Evolutionary conservation across 108 stramenopile genomes (phyloP), one percentile per base, ranked within the genome.

Genomic region (Aureococcus anophagefferens): DNA sequence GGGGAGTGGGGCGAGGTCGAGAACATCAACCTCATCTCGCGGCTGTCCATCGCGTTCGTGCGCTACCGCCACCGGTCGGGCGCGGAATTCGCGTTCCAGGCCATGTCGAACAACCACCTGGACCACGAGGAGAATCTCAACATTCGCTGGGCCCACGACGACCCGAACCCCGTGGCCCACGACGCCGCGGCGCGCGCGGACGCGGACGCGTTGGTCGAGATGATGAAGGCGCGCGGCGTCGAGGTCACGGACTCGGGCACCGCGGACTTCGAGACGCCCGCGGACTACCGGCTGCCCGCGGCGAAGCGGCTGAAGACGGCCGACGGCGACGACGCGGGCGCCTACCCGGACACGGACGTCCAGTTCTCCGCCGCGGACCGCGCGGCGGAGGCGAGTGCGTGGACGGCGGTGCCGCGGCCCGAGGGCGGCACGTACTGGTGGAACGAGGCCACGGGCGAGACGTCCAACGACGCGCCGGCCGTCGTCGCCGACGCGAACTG

Each of bases 1-100:
- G 76, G 73, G 0, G 83, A 80, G 80, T 83, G 76, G 76, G 83
- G 83, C 40, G 83, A 83, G 68, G 70, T 83, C 46, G 83, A 83
- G 65, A 25, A 64, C 65, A 68, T 83, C 66, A 83, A 83, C 63
- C 35, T 80, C 33, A 69, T 83, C 66, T 46, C 45, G 1, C 64
- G 79, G 16, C 67, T 75, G 14, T 59, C 63, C 33, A 80, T 78
- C 59, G 79, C 79, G 13, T 83, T 83, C 35, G 79, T 80, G 33
- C 63, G 83, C 25, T 81, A 79, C 65, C 31, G 78, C 28, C 46
- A 74, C 63, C 68, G 77, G 14, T 30, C 35, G 9, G 31, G 44
- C 30, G 67, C 71, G 21, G 83, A 83, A 45, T 83, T 83, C 74
- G 79, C 76, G 16, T 37, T 73, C 44, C 67, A 77, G 69, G 83